Conservation (phyloP, 352 stramenopile species). For the Pythium graminicola region DNA sequence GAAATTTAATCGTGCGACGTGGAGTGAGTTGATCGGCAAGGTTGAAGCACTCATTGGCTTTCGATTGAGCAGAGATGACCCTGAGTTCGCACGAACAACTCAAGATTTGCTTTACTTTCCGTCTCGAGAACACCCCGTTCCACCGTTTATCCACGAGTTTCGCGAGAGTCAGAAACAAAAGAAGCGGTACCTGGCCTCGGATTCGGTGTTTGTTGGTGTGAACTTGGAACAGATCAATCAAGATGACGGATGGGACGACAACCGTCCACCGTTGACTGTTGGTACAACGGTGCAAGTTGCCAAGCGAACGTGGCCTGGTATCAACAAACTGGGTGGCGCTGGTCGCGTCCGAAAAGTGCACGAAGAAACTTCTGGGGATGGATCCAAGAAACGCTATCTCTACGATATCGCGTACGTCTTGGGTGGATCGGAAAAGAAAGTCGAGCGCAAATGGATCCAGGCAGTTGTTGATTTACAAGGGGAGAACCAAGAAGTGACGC, state of each 20-base stretch:
- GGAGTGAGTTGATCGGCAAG: conserved; percentile 7
- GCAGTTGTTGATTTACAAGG: conserved; percentile 33
- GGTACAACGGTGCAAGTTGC: conserved; percentile 65
- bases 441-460: conserved; percentile 77
- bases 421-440: conserved; percentile 65
- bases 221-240: conserved; percentile 30
- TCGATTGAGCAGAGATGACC: conserved; percentile 4
- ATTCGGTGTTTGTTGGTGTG: conserved; percentile 44
- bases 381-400: conserved; percentile 32
- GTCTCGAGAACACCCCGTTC: conserved; percentile 30
- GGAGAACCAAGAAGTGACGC: conserved; percentile 11
- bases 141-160: conserved; percentile 42
- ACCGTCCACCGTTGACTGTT: conserved; percentile 33
- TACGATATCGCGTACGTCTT: conserved; percentile 76
- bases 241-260: conserved; percentile 38
- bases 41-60: conserved; percentile 20
- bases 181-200: conserved; percentile 38
- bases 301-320: conserved; percentile 79
- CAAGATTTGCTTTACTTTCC: conserved; percentile 12
- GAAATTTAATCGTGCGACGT: conserved; percentile 26
- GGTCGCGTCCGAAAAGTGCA: conserved; percentile 61
- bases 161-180: conserved; percentile 46
- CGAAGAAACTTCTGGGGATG: conserved; percentile 28
- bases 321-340: conserved; percentile 80
- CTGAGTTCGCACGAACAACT: conserved; percentile 6